phyloP scores from a whole-genome alignment of 306 rosid genomes.

The Vigna reflexopilosa region DNA sequence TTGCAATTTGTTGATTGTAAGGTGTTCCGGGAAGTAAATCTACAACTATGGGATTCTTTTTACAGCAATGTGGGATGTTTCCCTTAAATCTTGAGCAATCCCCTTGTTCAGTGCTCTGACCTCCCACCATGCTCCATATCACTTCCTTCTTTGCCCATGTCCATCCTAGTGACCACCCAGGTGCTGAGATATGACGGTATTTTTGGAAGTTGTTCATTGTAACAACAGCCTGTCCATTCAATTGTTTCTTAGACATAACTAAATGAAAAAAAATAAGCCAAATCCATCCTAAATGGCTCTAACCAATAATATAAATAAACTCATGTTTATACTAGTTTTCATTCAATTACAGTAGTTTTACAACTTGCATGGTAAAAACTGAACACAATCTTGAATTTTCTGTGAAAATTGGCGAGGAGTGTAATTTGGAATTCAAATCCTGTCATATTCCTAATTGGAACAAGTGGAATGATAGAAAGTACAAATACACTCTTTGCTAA shows the following conservation, averaged over 20 bases:
- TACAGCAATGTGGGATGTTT: slow-evolving; percentile 75
- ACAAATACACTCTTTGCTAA: too few relatives aligned
- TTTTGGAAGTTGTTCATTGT: slow-evolving; percentile 82
- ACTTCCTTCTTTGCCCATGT: slow-evolving; percentile 90
- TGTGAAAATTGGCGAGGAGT: background rate
- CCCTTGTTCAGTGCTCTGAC: slow-evolving; percentile 86
- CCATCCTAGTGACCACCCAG: slow-evolving; percentile 90
- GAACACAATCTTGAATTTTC: background rate
- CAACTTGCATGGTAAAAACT: background rate
- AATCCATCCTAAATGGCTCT: slow-evolving; percentile 30
- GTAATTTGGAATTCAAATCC: slow-evolving; percentile 19
- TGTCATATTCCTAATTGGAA: slow-evolving; percentile 13
- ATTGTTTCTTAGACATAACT: slow-evolving; percentile 36
- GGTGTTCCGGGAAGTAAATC: slow-evolving; percentile 89
- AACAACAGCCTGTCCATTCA: slow-evolving; percentile 68
- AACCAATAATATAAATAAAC: slow-evolving; percentile 19
- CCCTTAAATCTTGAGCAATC: slow-evolving; percentile 81
- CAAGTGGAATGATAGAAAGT: background rate
- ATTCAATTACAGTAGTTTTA: background rate
- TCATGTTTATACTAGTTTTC: background rate
- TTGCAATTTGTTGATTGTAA: slow-evolving; percentile 77
- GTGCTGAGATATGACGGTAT: slow-evolving; percentile 77
- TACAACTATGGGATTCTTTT: slow-evolving; percentile 69
- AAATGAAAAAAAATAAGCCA: slow-evolving; percentile 10
- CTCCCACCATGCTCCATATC: slow-evolving; percentile 83